Conservation (phyloP, 768 basidiomycete species). For the Kwoniella sp. region DNA sequence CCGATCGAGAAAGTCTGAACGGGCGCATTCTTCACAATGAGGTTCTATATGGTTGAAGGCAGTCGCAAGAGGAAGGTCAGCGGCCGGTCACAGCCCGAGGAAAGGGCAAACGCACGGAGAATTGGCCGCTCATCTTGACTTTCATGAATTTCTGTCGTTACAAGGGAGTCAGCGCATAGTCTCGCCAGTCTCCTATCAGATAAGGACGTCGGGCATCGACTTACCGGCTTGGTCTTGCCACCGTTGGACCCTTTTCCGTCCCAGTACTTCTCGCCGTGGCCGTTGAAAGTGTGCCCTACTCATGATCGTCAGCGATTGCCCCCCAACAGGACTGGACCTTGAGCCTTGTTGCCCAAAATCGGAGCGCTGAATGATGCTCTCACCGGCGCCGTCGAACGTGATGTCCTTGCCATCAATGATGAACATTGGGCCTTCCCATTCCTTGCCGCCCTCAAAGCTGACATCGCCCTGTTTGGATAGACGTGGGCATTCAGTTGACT, state of each 20-base stretch:
- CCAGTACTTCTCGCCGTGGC: constrained; percentile 12
- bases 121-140: constrained; percentile 13
- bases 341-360: not conserved
- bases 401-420: constrained; percentile 13
- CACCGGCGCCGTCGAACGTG: constrained; percentile 16
- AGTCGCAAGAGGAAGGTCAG: constrained; percentile 8
- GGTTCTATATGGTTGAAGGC: not conserved
- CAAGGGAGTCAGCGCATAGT: not conserved
- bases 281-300: constrained; percentile 16
- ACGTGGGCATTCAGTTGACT: not conserved
- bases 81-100: not conserved
- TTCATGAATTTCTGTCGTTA: constrained; percentile 13
- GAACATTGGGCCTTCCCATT: constrained; percentile 23
- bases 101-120: constrained; percentile 9
- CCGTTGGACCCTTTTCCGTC: constrained; percentile 15
- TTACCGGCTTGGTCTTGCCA: constrained; percentile 20
- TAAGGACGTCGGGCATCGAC: not conserved
- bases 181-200: not conserved
- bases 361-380: not conserved
- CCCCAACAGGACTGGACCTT: too few relatives aligned
- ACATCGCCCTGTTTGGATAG: constrained; percentile 3
- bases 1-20: constrained; percentile 12
- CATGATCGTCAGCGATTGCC: too few relatives aligned
- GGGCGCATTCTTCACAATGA: constrained; percentile 6
- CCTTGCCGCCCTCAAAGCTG: constrained; percentile 6